Percentiles rank a stretch among this genome's conserved stretches.
Evolutionary conservation across 1,284 basidiomycete species (phyloP).

Genomic region (Sporisorium iseilematis-ciliati): DNA sequence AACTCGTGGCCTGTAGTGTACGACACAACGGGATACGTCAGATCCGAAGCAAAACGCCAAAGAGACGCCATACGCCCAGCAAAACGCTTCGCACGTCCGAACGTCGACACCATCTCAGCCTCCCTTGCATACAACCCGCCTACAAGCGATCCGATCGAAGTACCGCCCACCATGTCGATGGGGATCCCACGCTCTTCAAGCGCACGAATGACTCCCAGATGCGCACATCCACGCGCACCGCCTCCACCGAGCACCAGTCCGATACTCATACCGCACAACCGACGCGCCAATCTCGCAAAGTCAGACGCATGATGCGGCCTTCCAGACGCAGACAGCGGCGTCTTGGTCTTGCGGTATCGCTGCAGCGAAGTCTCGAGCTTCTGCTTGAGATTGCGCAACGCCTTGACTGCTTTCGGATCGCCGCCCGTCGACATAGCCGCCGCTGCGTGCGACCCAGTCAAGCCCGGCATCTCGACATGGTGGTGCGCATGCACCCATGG

Average conservation of each 20-base stretch:
- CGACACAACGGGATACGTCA: constrained; percentile 95
- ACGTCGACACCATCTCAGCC: constrained; percentile 86
- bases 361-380: constrained; percentile 89
- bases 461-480: constrained; percentile 84
- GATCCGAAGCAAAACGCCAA: constrained; percentile 92
- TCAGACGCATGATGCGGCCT: constrained; percentile 84
- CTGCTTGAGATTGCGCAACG: constrained; percentile 81
- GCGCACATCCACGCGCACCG: constrained; percentile 92
- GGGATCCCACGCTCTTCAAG: constrained; percentile 92
- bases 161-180: constrained; percentile 84
- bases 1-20: constrained; percentile 86
- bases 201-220: constrained; percentile 89
- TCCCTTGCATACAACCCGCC: constrained; percentile 97
- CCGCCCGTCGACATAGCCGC: constrained; percentile 70
- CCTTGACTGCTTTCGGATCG: constrained; percentile 89
- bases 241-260: constrained; percentile 95
- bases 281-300: constrained; percentile 89
- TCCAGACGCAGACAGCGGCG: constrained; percentile 71
- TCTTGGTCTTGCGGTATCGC: constrained; percentile 73
- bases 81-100: constrained; percentile 90
- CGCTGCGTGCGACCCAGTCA: constrained; percentile 68
- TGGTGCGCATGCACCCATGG: constrained; percentile 95
- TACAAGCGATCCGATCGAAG: constrained; percentile 88
- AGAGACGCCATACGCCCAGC: constrained; percentile 90
- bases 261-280: constrained; percentile 91